Percentiles rank a stretch among this genome's conserved stretches.
Conservation (phyloP, 176 grass and related monocot species). For the Carex pumila region DNA sequence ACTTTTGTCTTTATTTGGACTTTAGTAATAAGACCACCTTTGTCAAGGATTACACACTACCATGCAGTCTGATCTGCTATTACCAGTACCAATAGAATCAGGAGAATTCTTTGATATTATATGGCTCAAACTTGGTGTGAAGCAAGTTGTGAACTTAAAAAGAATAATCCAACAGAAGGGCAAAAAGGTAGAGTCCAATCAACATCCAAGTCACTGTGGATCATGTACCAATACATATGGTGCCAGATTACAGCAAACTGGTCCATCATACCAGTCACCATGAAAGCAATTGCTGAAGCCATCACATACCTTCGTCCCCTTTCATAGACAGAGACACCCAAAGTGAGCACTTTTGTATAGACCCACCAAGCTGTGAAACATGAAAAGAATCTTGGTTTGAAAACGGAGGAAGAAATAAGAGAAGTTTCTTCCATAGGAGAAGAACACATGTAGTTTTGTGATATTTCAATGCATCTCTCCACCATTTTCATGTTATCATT, state of each 20-base stretch:
- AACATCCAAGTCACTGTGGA: neutral
- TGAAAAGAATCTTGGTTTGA: slow-evolving; percentile 59
- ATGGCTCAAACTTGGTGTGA: neutral
- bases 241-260: neutral
- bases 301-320: slow-evolving; percentile 53
- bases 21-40: neutral
- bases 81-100: neutral
- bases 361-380: slow-evolving; percentile 67
- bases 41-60: neutral
- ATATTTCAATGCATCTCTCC: slow-evolving; percentile 69
- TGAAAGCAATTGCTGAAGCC: neutral
- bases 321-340: slow-evolving; percentile 83
- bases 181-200: neutral
- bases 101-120: neutral
- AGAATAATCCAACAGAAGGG: neutral
- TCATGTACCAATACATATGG: neutral
- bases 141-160: neutral
- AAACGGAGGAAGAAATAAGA: slow-evolving; percentile 18
- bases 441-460: slow-evolving; percentile 44
- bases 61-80: neutral
- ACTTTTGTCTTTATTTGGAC: neutral
- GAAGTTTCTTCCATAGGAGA: slow-evolving; percentile 31
- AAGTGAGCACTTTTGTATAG: slow-evolving; percentile 72
- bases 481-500: slow-evolving; percentile 57
- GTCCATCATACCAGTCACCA: neutral